Evolutionary conservation across 2,329 filamentous ascomycete genomes (phyloP).

Genomic region (Curvularia sp.): DNA sequence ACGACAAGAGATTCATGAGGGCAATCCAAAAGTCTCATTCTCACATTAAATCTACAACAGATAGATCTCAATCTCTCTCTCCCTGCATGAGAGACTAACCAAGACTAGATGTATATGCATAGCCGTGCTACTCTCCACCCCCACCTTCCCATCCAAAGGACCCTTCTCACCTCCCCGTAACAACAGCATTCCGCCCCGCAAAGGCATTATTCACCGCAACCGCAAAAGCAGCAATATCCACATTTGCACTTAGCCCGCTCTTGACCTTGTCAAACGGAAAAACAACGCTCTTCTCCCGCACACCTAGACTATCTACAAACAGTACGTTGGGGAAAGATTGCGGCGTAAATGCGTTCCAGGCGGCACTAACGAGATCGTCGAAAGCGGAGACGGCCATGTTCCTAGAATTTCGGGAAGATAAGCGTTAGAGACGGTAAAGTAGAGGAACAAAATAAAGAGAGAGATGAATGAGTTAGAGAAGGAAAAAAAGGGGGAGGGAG

Average conservation of each 20-base stretch:
- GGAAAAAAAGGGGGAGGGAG: neutral
- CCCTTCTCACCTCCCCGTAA: constrained; percentile 28
- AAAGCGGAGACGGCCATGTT: constrained; percentile 43
- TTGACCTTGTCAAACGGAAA: constrained; percentile 42
- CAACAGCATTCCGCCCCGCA: constrained; percentile 39
- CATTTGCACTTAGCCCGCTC: constrained; percentile 28
- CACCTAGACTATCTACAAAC: constrained; percentile 45
- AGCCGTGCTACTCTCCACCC: no score
- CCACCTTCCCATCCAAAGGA: no score
- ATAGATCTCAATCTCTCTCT: neutral
- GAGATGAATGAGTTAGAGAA: neutral
- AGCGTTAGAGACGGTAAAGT: neutral
- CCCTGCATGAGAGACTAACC: neutral
- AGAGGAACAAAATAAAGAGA: neutral
- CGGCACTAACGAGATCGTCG: constrained; percentile 43
- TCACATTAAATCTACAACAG: neutral
- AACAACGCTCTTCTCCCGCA: constrained; percentile 42
- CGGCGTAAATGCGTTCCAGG: constrained; percentile 45
- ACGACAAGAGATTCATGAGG: neutral
- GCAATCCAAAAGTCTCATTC: neutral
- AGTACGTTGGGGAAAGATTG: constrained; percentile 48
- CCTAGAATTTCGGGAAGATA: neutral
- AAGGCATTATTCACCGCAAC: constrained; percentile 49
- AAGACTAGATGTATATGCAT: neutral
- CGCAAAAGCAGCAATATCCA: constrained; percentile 44